Evolutionary conservation across 2,329 filamentous ascomycete genomes (phyloP).

Genomic region (Colletotrichum falcatum): DNA sequence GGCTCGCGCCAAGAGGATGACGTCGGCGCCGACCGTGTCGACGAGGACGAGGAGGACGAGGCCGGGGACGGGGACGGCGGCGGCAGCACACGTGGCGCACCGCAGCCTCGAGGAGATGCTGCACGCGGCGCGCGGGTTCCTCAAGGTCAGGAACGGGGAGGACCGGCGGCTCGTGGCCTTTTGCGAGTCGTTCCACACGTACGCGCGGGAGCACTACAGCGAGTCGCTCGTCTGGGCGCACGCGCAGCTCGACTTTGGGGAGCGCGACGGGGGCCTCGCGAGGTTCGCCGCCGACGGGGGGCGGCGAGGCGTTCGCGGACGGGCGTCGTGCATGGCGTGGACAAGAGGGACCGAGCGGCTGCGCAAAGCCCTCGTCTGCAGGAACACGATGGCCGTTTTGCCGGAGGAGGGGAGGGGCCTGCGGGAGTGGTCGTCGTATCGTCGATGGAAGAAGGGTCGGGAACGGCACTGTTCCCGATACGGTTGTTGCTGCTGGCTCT

Average conservation of each 20-base stretch:
- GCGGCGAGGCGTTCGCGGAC: conserved; percentile 31
- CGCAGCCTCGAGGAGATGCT: conserved; percentile 31
- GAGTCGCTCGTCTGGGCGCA: conserved; percentile 11
- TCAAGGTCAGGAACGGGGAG: neutral
- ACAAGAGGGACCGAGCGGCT: conserved; percentile 26
- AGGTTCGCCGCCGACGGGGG: conserved; percentile 20
- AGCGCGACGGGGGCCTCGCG: conserved; percentile 8
- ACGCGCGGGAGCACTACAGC: conserved; percentile 7
- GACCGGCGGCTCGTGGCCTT: conserved; percentile 17
- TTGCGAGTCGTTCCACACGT: conserved; percentile 9
- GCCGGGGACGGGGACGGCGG: no score
- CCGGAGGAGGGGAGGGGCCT: neutral
- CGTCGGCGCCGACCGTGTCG: neutral
- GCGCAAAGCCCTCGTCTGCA: conserved; percentile 21
- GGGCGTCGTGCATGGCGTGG: conserved; percentile 29
- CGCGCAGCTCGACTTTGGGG: conserved; percentile 20
- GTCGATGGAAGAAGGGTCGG: neutral
- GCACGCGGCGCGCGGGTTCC: conserved; percentile 11
- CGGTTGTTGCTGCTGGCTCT: no score
- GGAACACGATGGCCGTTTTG: neutral
- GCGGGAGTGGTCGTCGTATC: no score
- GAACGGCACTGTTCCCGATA: neutral
- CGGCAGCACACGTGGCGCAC: neutral
- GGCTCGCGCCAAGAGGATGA: conserved; percentile 2
- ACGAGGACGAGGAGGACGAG: neutral